phyloP scores from a whole-genome alignment of 2,329 filamentous ascomycete genomes.

The Pseudogymnoascus sp. region DNA sequence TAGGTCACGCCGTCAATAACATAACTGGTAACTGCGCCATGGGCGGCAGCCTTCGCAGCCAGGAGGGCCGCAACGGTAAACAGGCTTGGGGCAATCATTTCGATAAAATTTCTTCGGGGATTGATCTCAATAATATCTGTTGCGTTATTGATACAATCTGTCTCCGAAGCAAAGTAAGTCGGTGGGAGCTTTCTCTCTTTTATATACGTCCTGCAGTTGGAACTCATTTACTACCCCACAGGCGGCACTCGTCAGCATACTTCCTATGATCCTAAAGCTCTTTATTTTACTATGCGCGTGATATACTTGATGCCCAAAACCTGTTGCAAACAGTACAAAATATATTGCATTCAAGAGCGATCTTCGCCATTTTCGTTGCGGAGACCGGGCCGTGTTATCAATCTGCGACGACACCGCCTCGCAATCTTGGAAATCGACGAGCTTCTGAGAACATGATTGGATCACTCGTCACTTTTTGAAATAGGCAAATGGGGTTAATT shows the following conservation, averaged over 20 bases:
- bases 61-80: slow-evolving; percentile 29
- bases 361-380: slow-evolving; percentile 4
- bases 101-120: slow-evolving; percentile 13
- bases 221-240: neutral
- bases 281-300: neutral
- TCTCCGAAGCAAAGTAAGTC: neutral
- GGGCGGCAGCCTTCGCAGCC: slow-evolving; percentile 26
- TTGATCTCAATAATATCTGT: neutral
- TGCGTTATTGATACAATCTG: neutral
- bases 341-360: slow-evolving; percentile 2
- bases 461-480: neutral
- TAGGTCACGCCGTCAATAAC: slow-evolving; percentile 37
- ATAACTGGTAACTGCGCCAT: slow-evolving; percentile 41
- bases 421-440: neutral
- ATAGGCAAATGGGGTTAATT: slow-evolving; percentile 1
- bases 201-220: neutral
- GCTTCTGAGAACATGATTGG: neutral
- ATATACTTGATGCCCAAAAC: neutral
- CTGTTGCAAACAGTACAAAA: neutral
- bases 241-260: neutral
- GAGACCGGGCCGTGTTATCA: slow-evolving; percentile 2
- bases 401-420: slow-evolving; percentile 1
- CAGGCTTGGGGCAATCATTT: slow-evolving; percentile 32
- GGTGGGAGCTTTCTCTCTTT: neutral
- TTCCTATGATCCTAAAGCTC: neutral